Evolutionary conservation across 306 rosid species (phyloP).

Genomic region (Medicago lupulina): DNA sequence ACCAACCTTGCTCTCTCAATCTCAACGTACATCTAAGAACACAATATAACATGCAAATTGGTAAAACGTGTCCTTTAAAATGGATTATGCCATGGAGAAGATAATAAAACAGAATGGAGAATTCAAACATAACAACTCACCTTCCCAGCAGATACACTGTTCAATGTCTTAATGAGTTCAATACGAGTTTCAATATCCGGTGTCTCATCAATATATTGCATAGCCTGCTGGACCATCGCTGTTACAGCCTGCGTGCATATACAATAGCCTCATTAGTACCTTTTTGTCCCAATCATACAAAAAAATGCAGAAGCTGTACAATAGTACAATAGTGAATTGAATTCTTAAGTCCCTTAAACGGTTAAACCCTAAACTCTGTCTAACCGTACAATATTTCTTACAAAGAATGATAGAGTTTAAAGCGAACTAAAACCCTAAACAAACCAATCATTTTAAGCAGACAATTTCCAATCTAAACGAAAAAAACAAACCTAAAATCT

Average conservation of each 20-base stretch:
- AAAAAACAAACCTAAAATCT: too few relatives aligned
- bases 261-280: conserved; percentile 30
- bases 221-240: conserved; percentile 96
- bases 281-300: neutral
- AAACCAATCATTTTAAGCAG: too few relatives aligned
- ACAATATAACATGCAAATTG: neutral
- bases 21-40: conserved; percentile 78
- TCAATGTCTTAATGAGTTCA: conserved; percentile 85
- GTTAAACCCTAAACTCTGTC: neutral
- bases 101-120: neutral
- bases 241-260: conserved; percentile 70
- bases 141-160: conserved; percentile 90
- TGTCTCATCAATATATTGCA: conserved; percentile 90
- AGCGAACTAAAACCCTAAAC: conserved; percentile 6
- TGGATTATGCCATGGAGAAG: neutral
- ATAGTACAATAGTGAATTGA: neutral
- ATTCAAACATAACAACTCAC: conserved; percentile 46
- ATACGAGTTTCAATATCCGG: conserved; percentile 76
- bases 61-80: too few relatives aligned
- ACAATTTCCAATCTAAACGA: too few relatives aligned
- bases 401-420: neutral
- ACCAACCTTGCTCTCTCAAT: conserved; percentile 86
- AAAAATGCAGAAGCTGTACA: neutral
- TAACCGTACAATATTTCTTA: neutral
- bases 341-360: conserved; percentile 15